Evolutionary conservation across 208 protist species (phyloP).

Genomic region (Porcisia hertigi): DNA sequence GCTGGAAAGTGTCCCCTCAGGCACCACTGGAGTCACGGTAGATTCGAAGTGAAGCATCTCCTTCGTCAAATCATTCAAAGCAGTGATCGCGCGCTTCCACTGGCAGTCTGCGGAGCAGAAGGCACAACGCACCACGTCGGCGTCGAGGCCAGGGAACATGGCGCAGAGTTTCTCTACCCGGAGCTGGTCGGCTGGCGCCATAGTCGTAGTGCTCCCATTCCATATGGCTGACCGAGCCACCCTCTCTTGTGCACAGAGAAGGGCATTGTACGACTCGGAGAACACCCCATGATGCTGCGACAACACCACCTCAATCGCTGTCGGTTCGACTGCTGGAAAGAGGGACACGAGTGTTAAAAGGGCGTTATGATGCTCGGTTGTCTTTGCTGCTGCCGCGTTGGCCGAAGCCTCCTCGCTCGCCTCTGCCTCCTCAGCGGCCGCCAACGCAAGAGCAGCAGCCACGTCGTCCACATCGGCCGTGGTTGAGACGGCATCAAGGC

Average conservation of each 20-base stretch:
- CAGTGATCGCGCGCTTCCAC: slow-evolving; percentile 35
- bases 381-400: slow-evolving; percentile 12
- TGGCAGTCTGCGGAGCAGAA: slow-evolving; percentile 41
- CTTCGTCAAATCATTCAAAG: slow-evolving; percentile 55
- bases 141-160: slow-evolving; percentile 59
- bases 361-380: slow-evolving; percentile 32
- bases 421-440: slow-evolving; percentile 49
- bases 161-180: slow-evolving; percentile 44
- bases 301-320: slow-evolving; percentile 58
- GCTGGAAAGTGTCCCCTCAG: background rate
- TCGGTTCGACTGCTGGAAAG: slow-evolving; percentile 57
- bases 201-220: slow-evolving; percentile 32
- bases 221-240: slow-evolving; percentile 41
- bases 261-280: slow-evolving; percentile 54
- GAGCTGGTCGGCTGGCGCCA: slow-evolving; percentile 49
- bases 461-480: slow-evolving; percentile 19
- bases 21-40: background rate
- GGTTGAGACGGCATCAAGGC: slow-evolving; percentile 12
- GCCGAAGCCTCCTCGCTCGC: slow-evolving; percentile 27
- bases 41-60: slow-evolving; percentile 42
- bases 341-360: slow-evolving; percentile 73
- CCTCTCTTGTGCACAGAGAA: slow-evolving; percentile 62
- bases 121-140: slow-evolving; percentile 49
- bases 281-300: slow-evolving; percentile 42
- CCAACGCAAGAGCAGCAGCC: slow-evolving; percentile 43